Percentiles rank a stretch among this genome's conserved stretches.
These are phyloP conservation scores for Tolypocladium tropicale DNA, from an alignment of 2,329 filamentous ascomycete genomes.

Conservation along the genomic window DNA sequence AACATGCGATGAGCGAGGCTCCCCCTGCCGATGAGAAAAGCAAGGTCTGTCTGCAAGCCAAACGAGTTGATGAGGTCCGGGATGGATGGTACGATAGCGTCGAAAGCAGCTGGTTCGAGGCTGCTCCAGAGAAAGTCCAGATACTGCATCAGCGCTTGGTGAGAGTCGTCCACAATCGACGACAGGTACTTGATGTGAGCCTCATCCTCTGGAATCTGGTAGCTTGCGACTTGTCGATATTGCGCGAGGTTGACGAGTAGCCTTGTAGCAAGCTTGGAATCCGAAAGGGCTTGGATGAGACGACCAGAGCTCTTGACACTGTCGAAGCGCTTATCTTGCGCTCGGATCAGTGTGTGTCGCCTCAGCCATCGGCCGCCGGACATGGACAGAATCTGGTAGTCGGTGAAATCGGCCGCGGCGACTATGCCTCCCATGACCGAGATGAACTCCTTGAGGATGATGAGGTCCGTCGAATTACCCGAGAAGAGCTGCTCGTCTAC, in stretches of 20 bases:
- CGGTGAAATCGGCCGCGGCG: conserved; percentile 77
- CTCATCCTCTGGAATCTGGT: conserved; percentile 57
- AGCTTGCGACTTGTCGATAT: conserved; percentile 79
- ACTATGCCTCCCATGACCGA: conserved; percentile 90
- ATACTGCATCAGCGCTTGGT: conserved; percentile 77
- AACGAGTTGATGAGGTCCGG: conserved; percentile 65
- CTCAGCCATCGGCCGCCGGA: conserved; percentile 74
- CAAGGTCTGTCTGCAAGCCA: conserved; percentile 68
- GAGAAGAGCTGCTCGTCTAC: conserved; percentile 73
- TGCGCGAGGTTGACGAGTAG: conserved; percentile 86
- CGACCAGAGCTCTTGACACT: conserved; percentile 65
- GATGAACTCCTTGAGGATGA: conserved; percentile 84
- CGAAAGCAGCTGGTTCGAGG: conserved; percentile 65
- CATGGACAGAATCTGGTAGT: conserved; percentile 78
- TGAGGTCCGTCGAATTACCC: conserved; percentile 81
- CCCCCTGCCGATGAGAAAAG: conserved; percentile 72
- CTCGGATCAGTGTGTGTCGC: conserved; percentile 66
- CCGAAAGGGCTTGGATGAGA: conserved; percentile 67
- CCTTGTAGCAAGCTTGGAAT: conserved; percentile 68
- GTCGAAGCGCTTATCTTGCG: conserved; percentile 74
- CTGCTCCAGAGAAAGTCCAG: conserved; percentile 80
- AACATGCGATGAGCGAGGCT: conserved; percentile 60
- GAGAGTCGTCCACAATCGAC: conserved; percentile 82
- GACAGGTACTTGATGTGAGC: conserved; percentile 83
- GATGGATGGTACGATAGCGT: conserved; percentile 66